Conservation (phyloP, 75 land plant genomes). For the Adiantum capillusveneris region DNA sequence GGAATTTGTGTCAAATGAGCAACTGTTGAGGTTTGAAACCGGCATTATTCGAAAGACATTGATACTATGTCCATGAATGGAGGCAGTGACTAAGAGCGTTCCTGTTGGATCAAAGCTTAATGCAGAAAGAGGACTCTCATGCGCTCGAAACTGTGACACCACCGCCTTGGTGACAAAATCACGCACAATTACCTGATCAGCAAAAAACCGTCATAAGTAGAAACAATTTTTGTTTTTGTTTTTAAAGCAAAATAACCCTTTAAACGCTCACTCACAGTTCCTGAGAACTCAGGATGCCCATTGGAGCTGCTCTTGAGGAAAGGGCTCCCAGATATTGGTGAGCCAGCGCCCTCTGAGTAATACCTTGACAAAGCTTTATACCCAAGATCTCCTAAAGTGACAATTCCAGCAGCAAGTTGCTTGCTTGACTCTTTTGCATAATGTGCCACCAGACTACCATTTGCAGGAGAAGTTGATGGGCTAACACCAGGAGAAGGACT, state of each 20-base stretch:
- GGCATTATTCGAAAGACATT: slow-evolving; percentile 87
- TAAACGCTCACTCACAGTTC: slow-evolving; percentile 72
- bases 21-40: slow-evolving; percentile 8
- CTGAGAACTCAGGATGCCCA: slow-evolving; percentile 48
- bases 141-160: slow-evolving; percentile 84
- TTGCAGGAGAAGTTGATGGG: slow-evolving; percentile 59
- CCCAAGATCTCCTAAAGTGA: slow-evolving; percentile 76
- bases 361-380: slow-evolving; percentile 68
- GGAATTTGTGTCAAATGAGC: slow-evolving; percentile 28
- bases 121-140: slow-evolving; percentile 82
- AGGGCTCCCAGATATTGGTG: slow-evolving; percentile 32
- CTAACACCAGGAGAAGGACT: slow-evolving; percentile 66
- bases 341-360: slow-evolving; percentile 52
- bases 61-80: slow-evolving; percentile 87
- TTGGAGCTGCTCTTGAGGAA: slow-evolving; percentile 32
- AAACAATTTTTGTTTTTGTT: no score
- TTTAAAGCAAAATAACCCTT: no score
- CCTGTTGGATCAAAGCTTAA: slow-evolving; percentile 96
- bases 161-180: slow-evolving; percentile 71
- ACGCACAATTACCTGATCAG: slow-evolving; percentile 89
- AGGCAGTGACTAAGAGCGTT: slow-evolving; percentile 94
- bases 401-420: slow-evolving; percentile 83
- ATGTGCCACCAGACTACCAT: slow-evolving; percentile 71
- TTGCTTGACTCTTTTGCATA: slow-evolving; percentile 94
- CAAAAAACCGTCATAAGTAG: no score